Evolutionary conservation across 192 early-diverging fungal species (phyloP).

Genomic region (Coemansia sp.): DNA sequence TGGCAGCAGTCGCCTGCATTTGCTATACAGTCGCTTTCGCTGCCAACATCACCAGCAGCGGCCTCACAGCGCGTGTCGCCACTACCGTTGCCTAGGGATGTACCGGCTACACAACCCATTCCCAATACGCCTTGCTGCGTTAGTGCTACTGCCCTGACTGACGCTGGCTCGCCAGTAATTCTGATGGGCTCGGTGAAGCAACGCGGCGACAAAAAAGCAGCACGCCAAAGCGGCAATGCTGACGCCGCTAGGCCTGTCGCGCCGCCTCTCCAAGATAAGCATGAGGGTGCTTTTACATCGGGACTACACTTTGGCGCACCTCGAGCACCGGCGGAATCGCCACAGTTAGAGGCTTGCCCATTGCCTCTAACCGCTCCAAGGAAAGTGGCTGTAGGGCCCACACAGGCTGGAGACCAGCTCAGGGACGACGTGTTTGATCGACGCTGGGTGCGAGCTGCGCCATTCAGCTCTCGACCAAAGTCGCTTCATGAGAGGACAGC

Average conservation of each 20-base stretch:
- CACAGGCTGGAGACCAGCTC: neutral
- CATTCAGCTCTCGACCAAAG: slow-evolving; percentile 29
- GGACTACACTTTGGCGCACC: neutral
- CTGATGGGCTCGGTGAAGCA: slow-evolving; percentile 40
- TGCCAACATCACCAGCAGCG: slow-evolving; percentile 9
- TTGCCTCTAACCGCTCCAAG: neutral
- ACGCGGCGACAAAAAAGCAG: slow-evolving; percentile 19
- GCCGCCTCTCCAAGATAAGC: neutral
- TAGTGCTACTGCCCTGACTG: neutral
- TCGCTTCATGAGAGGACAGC: slow-evolving; percentile 42
- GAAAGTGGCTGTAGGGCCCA: neutral
- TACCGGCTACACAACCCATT: neutral
- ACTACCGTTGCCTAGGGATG: slow-evolving; percentile 8
- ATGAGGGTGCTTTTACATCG: neutral
- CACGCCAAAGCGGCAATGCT: slow-evolving; percentile 3
- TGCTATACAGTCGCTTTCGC: slow-evolving; percentile 6
- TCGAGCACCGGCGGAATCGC: neutral
- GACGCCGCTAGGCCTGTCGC: neutral
- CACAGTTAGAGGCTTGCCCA: neutral
- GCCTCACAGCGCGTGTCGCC: slow-evolving; percentile 5
- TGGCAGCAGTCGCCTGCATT: slow-evolving; percentile 8
- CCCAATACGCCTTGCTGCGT: neutral
- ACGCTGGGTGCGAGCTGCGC: neutral
- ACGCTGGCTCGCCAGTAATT: slow-evolving; percentile 1
- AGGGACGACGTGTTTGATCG: neutral